Evolutionary conservation across 495 filamentous ascomycete genomes (phyloP).

Genomic region (Penicillium flavigenum): DNA sequence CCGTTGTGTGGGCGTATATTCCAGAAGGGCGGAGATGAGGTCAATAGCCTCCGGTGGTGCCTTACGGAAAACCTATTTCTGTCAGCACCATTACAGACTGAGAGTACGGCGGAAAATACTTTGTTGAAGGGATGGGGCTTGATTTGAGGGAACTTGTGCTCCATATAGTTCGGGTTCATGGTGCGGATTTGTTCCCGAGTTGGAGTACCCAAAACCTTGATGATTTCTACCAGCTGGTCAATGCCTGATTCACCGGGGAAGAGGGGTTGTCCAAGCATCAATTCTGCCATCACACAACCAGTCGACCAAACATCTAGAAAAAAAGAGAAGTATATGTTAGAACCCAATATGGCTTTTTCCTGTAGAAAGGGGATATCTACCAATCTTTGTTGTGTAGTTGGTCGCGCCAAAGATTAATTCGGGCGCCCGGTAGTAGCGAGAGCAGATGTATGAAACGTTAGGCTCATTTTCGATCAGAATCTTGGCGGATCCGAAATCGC

Average conservation of each 20-base stretch:
- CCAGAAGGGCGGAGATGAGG: slow-evolving; percentile 85
- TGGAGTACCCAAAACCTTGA: slow-evolving; percentile 97
- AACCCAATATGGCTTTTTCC: neutral
- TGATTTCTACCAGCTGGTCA: slow-evolving; percentile 98
- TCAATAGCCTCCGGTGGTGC: slow-evolving; percentile 91
- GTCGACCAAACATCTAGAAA: slow-evolving; percentile 96
- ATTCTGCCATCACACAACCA: slow-evolving; percentile 97
- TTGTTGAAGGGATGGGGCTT: slow-evolving; percentile 99
- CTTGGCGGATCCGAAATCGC: slow-evolving; percentile 98
- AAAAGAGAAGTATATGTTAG: slow-evolving; percentile 26
- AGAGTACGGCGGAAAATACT: slow-evolving; percentile 44
- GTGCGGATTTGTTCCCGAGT: slow-evolving; percentile 99
- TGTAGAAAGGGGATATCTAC: slow-evolving; percentile 53
- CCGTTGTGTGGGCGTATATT: slow-evolving; percentile 96
- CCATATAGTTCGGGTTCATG: slow-evolving; percentile 99
- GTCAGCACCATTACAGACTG: slow-evolving; percentile 21
- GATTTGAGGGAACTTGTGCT: slow-evolving; percentile 99
- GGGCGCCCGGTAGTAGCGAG: slow-evolving; percentile 95
- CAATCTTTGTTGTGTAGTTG: slow-evolving; percentile 99
- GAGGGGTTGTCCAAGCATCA: slow-evolving; percentile 97
- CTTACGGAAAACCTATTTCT: slow-evolving; percentile 81
- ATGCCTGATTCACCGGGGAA: slow-evolving; percentile 99
- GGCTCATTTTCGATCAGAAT: slow-evolving; percentile 98
- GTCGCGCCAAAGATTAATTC: slow-evolving; percentile 99
- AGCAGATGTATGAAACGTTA: slow-evolving; percentile 99